Evolutionary conservation across 2,329 filamentous ascomycete species (phyloP).

Genomic region (Thermothelomyces thermophilus): DNA sequence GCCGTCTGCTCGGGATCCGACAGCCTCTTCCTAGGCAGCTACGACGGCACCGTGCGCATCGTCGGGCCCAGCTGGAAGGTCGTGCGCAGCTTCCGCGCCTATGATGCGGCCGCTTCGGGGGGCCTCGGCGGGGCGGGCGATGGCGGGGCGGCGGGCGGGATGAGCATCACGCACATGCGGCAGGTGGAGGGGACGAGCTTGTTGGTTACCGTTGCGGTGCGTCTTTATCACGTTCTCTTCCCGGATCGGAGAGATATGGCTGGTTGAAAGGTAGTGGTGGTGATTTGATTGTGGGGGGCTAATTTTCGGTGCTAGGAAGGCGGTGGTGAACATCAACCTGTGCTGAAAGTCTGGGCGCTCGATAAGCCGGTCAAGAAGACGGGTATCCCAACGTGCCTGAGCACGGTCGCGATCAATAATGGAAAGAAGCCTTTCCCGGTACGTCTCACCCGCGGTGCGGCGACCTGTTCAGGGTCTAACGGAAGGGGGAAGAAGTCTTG

Average conservation of each 20-base stretch:
- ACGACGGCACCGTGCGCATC: conserved; percentile 81
- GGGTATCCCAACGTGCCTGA: conserved; percentile 79
- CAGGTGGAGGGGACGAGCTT: conserved; percentile 83
- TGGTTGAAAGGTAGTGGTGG: too few relatives aligned
- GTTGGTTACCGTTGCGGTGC: conserved; percentile 70
- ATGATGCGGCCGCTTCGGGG: conserved; percentile 44
- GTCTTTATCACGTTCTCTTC: too few relatives aligned
- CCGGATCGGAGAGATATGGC: too few relatives aligned
- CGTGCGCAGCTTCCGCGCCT: conserved; percentile 77
- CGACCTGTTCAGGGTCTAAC: too few relatives aligned
- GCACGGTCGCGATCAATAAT: conserved; percentile 80
- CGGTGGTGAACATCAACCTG: conserved; percentile 51
- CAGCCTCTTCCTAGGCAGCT: conserved; percentile 80
- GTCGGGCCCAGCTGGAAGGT: conserved; percentile 83
- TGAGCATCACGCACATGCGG: conserved; percentile 77
- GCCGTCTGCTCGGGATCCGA: conserved; percentile 81
- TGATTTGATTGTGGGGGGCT: too few relatives aligned
- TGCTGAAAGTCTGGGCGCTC: conserved; percentile 95
- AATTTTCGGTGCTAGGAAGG: too few relatives aligned
- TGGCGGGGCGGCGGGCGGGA: conserved; percentile 47
- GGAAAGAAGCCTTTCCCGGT: conserved; percentile 86
- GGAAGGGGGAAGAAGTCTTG: conserved; percentile 4
- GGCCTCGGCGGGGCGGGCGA: conserved; percentile 36
- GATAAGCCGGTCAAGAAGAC: conserved; percentile 94
- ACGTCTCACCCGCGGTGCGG: conserved; percentile 15